Percentiles rank a stretch among this genome's conserved stretches.
These are phyloP conservation scores for Acarospora socialis DNA, from an alignment of 2,329 filamentous ascomycete species.

Conservation along the genomic window DNA sequence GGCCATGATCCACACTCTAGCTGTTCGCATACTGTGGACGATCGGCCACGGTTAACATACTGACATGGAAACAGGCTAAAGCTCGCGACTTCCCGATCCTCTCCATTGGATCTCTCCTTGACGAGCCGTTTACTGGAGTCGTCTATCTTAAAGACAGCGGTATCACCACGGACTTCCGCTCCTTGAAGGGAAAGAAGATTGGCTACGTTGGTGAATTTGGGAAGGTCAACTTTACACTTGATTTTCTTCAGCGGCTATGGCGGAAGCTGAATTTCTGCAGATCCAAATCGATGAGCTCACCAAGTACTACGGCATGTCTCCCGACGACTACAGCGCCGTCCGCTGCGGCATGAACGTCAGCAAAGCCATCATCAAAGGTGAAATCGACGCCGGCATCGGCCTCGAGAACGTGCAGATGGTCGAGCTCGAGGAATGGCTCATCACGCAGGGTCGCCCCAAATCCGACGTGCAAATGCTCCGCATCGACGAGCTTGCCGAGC, in stretches of 20 bases:
- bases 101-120: slow-evolving; percentile 60
- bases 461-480: slow-evolving; percentile 65
- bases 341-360: slow-evolving; percentile 72
- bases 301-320: slow-evolving; percentile 60
- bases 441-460: slow-evolving; percentile 44
- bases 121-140: slow-evolving; percentile 64
- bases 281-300: slow-evolving; percentile 74
- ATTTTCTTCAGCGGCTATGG: no score
- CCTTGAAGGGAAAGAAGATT: slow-evolving; percentile 61
- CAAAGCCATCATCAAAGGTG: slow-evolving; percentile 58
- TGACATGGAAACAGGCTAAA: slow-evolving; percentile 48
- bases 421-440: slow-evolving; percentile 64
- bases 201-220: slow-evolving; percentile 71
- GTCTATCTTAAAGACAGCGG: slow-evolving; percentile 62
- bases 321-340: slow-evolving; percentile 59
- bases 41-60: slow-evolving; percentile 2
- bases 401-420: slow-evolving; percentile 77
- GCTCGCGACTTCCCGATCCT: slow-evolving; percentile 59
- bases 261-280: slow-evolving; percentile 25
- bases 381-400: slow-evolving; percentile 61
- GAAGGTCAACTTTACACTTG: no score
- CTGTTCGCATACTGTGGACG: slow-evolving; percentile 31
- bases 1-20: slow-evolving; percentile 71
- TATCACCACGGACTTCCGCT: slow-evolving; percentile 61
- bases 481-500: slow-evolving; percentile 64